Base-by-base conservation (phyloP, 2,329 filamentous ascomycete species). In the Hirsutella thompsonii region DNA sequence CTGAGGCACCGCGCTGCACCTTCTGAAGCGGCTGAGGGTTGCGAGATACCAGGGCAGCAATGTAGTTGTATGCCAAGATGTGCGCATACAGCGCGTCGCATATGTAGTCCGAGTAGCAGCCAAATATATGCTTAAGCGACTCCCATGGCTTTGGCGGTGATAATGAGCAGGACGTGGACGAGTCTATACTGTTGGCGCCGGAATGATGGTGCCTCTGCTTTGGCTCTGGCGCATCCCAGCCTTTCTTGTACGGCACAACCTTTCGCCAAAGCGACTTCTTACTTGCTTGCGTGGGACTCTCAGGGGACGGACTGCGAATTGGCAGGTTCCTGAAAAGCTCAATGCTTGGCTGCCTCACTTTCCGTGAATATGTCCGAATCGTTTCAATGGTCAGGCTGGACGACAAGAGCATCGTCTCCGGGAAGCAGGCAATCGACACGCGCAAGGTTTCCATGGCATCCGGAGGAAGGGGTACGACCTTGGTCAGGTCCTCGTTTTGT, bases 1-100 rank as follows among this genome's bases (percentile, higher is more conserved):
- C 30, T 8, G 37, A 50, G 16, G 42, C 45, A 13, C 26, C 36
- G 28, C 47, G 49, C 8, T 42, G 45, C 20, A 43, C 43, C 21
- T 16, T 41, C 2, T 39, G 21, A 2, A 46, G 19, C 10, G 49
- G 41, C 8, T 49, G 37, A 8, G 55, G 46, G 38, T 42, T 44
- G 43, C 51, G 46, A 26, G 52, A 50, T 20, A 57, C 50, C 30
- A 61, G 52, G n/a, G 52, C 52, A 8, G 55, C 58, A 38, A 78
- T 59, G 56, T 78, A 78, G 54, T 76, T 78, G 55, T 73, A 76
- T 0, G 70, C 73, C 4, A 78, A 56, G 8, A 78, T 60, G 49
- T 79, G 73, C 0, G 74, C 74, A 49, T 77, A 78, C 5, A 79
- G 55, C 0, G 73, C 70, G 39, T 78, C 72, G 49, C 73, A 76